Evolutionary conservation across 768 basidiomycete genomes (phyloP), one percentile per base, ranked within the genome.

Genomic region (Kwoniella europaea): DNA sequence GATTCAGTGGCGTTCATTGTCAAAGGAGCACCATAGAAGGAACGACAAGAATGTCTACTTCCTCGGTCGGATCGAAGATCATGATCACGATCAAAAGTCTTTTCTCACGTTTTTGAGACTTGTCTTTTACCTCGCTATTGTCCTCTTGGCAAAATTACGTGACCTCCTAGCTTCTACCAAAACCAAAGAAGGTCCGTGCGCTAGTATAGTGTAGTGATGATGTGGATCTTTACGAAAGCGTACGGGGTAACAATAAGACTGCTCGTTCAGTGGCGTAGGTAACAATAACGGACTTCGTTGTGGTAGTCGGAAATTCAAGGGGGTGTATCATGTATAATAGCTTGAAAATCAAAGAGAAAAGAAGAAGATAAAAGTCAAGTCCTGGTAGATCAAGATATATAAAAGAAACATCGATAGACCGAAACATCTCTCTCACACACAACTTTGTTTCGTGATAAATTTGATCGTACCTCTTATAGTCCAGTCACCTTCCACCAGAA

Each of bases 401-500:
- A 61, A 43, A 61, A 44, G 15, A 16, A 44, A 10, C 4, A 3
- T 2, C 20, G 59, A 5, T 46, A 10, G 41, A 46, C n/a, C 42
- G 59, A 46, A 41, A 43, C 59, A 42, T 1, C 35, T 29, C 15
- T 29, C 15, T 0, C 22, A 13, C 13, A 42, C 42, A 43, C 18
- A 61, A 43, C n/a, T 61, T 61, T 42, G n/a, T 61, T 58, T 18
- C 1, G n/a, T 43, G 16, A 15, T 1, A 50, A 1, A 0, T 61
- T 22, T 46, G 59, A 61, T 61, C 43, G 59, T 61, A 65, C 63
- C 46, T 42, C 41, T 43, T 24, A 63, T 27, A 7, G 24, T 52
- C 0, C 29, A 10, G 13, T 35, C 43, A 63, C 15, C 59, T 15
- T 15, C 13, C 24, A 60, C 4, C 12, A 20, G 27, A 27, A 56